Evolutionary conservation across 192 early-diverging fungal genomes (phyloP), one percentile per base, ranked within the genome.

Genomic region (Gigaspora rosea): DNA sequence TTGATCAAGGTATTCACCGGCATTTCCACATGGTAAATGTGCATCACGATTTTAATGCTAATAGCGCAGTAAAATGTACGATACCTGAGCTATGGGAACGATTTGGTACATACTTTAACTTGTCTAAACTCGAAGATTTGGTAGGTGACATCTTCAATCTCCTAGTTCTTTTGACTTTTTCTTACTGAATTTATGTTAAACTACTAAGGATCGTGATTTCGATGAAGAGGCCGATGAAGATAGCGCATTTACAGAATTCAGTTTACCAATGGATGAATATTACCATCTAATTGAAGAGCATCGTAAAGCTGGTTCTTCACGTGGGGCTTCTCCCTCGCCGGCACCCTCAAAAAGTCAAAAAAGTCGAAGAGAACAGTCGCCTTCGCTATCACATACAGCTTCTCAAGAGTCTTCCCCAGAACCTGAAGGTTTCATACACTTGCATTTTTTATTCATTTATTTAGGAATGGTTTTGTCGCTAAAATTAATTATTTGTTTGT

Each of bases 1-100:
- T 41, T 36, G 56, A 46, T 73, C 8, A 32, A 86, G 85, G 85
- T 15, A 79, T 86, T 27, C 85, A 86, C 63, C 84, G 84, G 33
- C 85, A 86, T 58, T 84, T 86, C 76, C 79, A 81, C 3, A 86
- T 86, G 50, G 63, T 86, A 49, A 78, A 80, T 64, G 78, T 86
- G 18, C 75, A 80, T 46, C 76, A 68, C 20, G 77, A 79, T 33
- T 82, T 82, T 56, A 86, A 86, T 36, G 73, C 77, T 71, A 54
- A 73, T 18, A 81, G 81, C 54, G 68, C 74, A 33, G 78, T 78
- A 20, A 41, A 77, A n/a, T 82, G 77, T 73, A 78, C 81, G 33
- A 78, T 84, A 27, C 70, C 78, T 12, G 77, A 86, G 71, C 61
- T 86, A 22, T 84, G 85, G 85, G 74, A 79, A n/a, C 49, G 80